Percentiles rank a stretch among this genome's conserved stretches.
phyloP scores from a whole-genome alignment of 805 yeast species.

The Myxozyma nipponensis region DNA sequence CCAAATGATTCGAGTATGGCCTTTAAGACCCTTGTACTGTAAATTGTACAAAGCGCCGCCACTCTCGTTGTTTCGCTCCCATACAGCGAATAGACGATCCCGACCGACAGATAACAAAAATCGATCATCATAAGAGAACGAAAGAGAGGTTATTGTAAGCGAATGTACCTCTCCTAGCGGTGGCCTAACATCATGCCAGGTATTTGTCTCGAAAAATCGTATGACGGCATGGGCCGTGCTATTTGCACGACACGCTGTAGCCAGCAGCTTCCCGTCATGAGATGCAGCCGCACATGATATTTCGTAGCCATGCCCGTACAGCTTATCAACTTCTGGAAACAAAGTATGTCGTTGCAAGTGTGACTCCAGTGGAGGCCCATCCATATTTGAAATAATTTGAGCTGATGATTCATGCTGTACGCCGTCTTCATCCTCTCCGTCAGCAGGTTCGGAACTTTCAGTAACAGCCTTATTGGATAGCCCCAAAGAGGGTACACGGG shows the following conservation, averaged over 20 bases:
- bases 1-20: slow-evolving; percentile 92
- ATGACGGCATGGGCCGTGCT: slow-evolving; percentile 79
- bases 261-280: slow-evolving; percentile 59
- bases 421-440: slow-evolving; percentile 35
- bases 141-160: slow-evolving; percentile 78
- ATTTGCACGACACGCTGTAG: slow-evolving; percentile 91
- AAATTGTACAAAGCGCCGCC: slow-evolving; percentile 41
- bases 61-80: slow-evolving; percentile 45
- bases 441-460: slow-evolving; percentile 44
- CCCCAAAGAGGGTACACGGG: slow-evolving; percentile 89
- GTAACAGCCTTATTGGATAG: slow-evolving; percentile 82
- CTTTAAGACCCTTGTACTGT: slow-evolving; percentile 51
- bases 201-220: slow-evolving; percentile 61
- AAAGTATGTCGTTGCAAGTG: slow-evolving; percentile 84
- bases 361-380: slow-evolving; percentile 79
- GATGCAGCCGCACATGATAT: slow-evolving; percentile 73
- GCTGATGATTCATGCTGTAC: slow-evolving; percentile 35
- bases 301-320: slow-evolving; percentile 98
- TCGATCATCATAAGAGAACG: slow-evolving; percentile 58
- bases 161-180: slow-evolving; percentile 60
- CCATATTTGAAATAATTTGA: slow-evolving; percentile 47
- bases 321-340: slow-evolving; percentile 92
- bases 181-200: slow-evolving; percentile 60
- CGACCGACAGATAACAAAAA: slow-evolving; percentile 76
- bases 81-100: slow-evolving; percentile 79